A percentile compares a stretch with the other conserved stretches of the same genome.
These are phyloP conservation scores for Wickerhamiella occidentalis DNA, from an alignment of 805 yeast genomes.

Conservation along the genomic window DNA sequence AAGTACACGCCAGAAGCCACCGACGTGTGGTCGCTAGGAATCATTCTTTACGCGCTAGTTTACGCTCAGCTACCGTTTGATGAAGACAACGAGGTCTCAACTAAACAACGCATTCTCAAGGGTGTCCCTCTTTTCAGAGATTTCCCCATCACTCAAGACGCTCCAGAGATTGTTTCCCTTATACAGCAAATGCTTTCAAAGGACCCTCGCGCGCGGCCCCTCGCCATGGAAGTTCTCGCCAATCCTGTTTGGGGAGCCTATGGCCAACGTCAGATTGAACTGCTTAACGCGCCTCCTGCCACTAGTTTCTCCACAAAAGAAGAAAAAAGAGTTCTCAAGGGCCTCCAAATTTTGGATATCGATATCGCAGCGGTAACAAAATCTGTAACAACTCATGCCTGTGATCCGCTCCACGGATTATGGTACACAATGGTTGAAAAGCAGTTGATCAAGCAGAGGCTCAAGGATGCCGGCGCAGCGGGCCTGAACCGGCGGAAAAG, in stretches of 20 bases:
- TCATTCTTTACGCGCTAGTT: slow-evolving; percentile 71
- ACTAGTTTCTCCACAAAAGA: slow-evolving; percentile 28
- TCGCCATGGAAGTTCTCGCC: slow-evolving; percentile 38
- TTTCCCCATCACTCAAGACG: slow-evolving; percentile 24
- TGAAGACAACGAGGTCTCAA: slow-evolving; percentile 57
- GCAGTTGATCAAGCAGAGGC: neutral
- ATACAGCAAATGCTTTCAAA: slow-evolving; percentile 48
- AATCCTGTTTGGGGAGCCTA: slow-evolving; percentile 42
- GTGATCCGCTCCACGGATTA: slow-evolving; percentile 23
- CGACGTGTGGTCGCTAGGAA: slow-evolving; percentile 89
- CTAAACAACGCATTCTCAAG: slow-evolving; percentile 47
- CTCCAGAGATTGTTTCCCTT: slow-evolving; percentile 35
- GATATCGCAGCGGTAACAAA: slow-evolving; percentile 19
- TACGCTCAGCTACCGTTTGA: slow-evolving; percentile 88
- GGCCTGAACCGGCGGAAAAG: slow-evolving; percentile 6
- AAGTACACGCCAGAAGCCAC: slow-evolving; percentile 66
- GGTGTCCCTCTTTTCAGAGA: slow-evolving; percentile 48
- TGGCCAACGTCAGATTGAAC: slow-evolving; percentile 31
- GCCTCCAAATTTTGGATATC: slow-evolving; percentile 19
- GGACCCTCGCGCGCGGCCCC: slow-evolving; percentile 52
- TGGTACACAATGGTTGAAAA: slow-evolving; percentile 23
- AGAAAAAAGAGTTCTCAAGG: slow-evolving; percentile 21
- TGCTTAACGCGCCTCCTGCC: slow-evolving; percentile 27
- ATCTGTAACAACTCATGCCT: slow-evolving; percentile 17
- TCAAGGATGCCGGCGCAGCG: neutral